phyloP scores from a whole-genome alignment of 2,329 filamentous ascomycete species.

The Reticulascus tulasneorum region DNA sequence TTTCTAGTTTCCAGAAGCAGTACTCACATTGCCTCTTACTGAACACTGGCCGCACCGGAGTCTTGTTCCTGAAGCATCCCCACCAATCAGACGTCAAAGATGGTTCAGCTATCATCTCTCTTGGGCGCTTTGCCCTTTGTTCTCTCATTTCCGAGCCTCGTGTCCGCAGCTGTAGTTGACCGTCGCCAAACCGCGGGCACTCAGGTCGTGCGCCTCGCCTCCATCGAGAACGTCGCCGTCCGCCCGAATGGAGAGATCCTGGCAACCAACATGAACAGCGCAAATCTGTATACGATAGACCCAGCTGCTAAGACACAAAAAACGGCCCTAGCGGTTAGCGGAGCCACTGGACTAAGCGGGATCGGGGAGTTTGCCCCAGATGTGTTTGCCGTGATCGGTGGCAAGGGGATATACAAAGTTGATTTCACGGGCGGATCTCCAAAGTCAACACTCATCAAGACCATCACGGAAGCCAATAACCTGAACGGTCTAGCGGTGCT shows the following conservation, averaged over 20 bases:
- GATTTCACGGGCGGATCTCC: background rate
- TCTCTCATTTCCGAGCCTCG: too few species aligned
- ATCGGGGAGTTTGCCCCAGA: conserved; percentile 26
- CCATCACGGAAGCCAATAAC: background rate
- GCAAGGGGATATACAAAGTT: conserved; percentile 12
- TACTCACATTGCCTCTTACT: too few species aligned
- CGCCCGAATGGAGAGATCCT: conserved; percentile 26
- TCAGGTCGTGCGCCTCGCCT: too few species aligned
- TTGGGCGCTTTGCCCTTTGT: too few species aligned
- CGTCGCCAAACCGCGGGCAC: too few species aligned
- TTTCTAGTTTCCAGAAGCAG: too few species aligned
- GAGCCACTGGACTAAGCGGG: conserved; percentile 22
- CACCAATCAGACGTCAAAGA: too few species aligned
- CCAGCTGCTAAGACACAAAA: conserved; percentile 20
- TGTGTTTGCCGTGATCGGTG: conserved; percentile 25
- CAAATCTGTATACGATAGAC: conserved; percentile 24
- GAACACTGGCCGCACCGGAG: too few species aligned
- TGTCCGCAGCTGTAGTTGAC: too few species aligned
- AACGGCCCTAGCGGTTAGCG: conserved; percentile 22
- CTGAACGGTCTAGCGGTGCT: background rate
- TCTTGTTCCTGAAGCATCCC: too few species aligned
- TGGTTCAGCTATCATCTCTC: too few species aligned
- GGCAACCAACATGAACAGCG: conserved; percentile 28
- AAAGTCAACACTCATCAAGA: background rate
- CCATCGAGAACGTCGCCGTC: conserved; percentile 26